These are phyloP conservation scores for Gossypium ekmanianum DNA, from an alignment of 345 rosid genomes.

Conservation along the genomic window DNA sequence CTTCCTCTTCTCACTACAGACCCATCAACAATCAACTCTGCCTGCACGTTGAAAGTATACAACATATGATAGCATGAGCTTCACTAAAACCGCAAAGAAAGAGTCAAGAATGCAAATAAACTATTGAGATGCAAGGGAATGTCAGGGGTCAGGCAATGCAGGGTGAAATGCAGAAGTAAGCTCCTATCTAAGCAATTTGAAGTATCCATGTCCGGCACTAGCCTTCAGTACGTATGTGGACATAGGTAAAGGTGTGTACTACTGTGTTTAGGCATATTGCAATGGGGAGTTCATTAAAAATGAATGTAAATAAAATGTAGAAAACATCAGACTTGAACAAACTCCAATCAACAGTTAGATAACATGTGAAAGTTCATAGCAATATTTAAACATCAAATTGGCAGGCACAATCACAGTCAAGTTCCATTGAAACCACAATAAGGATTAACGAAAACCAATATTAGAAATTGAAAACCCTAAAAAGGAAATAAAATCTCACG, in stretches of 20 bases:
- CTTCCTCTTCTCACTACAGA: constrained; percentile 68
- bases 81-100: not conserved
- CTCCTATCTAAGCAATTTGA: not conserved
- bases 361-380: not conserved
- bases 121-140: not conserved
- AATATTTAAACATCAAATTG: not conserved
- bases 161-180: not conserved
- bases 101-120: not conserved
- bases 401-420: not conserved
- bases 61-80: not conserved
- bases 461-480: not conserved
- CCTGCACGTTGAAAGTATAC: constrained; percentile 26
- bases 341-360: not conserved
- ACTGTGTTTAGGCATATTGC: no score
- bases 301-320: not conserved
- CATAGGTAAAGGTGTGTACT: no score
- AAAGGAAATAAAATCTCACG: constrained; percentile 18
- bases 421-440: not conserved
- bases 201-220: no score
- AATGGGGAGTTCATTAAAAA: no score
- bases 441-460: not conserved
- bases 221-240: no score
- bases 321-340: not conserved
- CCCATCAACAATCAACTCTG: constrained; percentile 51
- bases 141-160: not conserved